These are phyloP conservation scores for Ganoderma multipileum DNA, from an alignment of 1,284 basidiomycete species.

Conservation along the genomic window DNA sequence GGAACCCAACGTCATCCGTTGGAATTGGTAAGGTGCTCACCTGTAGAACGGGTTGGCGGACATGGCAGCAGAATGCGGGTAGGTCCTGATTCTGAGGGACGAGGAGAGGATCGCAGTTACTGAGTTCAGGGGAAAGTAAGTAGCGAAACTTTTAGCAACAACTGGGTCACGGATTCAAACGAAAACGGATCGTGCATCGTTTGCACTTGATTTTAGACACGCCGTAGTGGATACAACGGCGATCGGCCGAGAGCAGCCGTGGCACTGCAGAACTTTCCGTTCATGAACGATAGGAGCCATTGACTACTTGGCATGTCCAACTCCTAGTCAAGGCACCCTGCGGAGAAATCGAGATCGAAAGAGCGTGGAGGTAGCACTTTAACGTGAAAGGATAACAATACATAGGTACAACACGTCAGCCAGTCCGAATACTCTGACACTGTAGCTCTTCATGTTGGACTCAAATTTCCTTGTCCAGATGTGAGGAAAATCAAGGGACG, in stretches of 20 bases:
- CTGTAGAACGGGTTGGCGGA: not conserved
- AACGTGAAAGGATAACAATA: not conserved
- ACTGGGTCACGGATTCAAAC: too few relatives aligned
- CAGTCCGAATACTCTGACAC: not conserved
- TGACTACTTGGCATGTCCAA: not conserved
- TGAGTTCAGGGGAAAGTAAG: not conserved
- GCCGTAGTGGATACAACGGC: not conserved
- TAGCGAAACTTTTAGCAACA: not conserved
- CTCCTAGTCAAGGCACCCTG: not conserved
- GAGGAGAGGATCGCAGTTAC: too few relatives aligned
- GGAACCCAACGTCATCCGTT: not conserved
- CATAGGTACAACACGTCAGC: not conserved
- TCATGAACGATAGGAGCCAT: too few relatives aligned
- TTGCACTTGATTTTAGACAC: not conserved
- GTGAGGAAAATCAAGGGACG: conserved; percentile 26
- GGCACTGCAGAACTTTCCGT: too few relatives aligned
- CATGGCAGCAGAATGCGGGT: not conserved
- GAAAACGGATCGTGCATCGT: not conserved
- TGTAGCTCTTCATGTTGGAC: not conserved
- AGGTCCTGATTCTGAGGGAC: not conserved
- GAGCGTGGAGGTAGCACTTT: not conserved
- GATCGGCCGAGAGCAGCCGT: not conserved
- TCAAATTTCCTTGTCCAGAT: not conserved
- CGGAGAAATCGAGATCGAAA: not conserved
- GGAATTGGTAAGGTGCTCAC: not conserved